Conservation (phyloP, 2,329 filamentous ascomycete species). For the Dactylella cylindrospora region DNA sequence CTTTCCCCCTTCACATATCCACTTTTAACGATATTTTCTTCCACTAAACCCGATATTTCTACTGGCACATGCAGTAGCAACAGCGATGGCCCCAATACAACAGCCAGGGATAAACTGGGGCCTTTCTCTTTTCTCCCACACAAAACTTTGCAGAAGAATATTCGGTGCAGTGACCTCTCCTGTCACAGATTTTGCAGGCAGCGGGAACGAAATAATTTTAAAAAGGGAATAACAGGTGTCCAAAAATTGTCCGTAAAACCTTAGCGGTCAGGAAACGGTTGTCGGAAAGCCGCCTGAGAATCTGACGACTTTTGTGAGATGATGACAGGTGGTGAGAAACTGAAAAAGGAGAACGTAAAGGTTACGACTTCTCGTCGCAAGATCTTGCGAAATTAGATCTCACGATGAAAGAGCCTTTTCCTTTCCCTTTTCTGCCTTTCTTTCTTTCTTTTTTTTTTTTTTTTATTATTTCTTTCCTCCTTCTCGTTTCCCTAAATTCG, state of each 20-base stretch:
- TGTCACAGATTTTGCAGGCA: conserved; percentile 9
- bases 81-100: conserved; percentile 33
- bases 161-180: conserved; percentile 6
- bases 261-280: conserved; percentile 32
- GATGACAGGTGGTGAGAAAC: conserved; percentile 21
- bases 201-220: conserved; percentile 11
- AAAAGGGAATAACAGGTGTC: conserved; percentile 8
- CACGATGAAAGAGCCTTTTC: no score
- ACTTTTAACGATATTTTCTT: no score
- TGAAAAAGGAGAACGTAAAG: conserved; percentile 40
- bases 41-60: no score
- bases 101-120: conserved; percentile 26
- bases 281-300: conserved; percentile 40
- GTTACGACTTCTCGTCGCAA: conserved; percentile 17
- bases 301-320: conserved; percentile 44
- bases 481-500: conserved; percentile 31
- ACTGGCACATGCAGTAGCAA: no score
- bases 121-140: conserved; percentile 13
- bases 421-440: background rate
- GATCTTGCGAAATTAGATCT: conserved; percentile 11
- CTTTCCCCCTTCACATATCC: no score
- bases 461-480: conserved; percentile 21
- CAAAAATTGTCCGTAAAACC: conserved; percentile 32
- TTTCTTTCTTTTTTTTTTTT: conserved; percentile 24
- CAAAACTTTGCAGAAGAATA: conserved; percentile 2